These are phyloP conservation scores for Sphenostylis stenocarpa DNA, from an alignment of 306 rosid genomes.

Conservation along the genomic window DNA sequence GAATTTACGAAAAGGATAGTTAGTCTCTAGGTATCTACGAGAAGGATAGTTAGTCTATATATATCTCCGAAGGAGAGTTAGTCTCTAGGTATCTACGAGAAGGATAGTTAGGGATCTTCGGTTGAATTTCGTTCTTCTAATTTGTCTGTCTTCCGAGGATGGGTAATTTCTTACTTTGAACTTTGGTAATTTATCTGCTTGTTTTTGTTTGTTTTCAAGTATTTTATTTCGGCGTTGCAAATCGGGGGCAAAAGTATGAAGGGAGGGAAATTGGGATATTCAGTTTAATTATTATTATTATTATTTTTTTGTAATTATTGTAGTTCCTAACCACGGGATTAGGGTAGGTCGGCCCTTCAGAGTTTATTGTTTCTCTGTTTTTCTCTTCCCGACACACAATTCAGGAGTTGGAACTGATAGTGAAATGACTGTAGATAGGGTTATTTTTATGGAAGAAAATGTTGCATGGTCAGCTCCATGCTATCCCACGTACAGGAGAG, in stretches of 20 bases:
- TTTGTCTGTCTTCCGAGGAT: not conserved
- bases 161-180: not conserved
- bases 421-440: not conserved
- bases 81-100: no score
- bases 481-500: not conserved
- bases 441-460: not conserved
- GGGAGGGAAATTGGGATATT: conserved; percentile 1
- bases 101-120: conserved; percentile 15
- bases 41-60: no score
- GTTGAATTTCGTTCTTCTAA: not conserved
- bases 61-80: no score
- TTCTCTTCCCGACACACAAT: not conserved
- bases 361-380: not conserved
- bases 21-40: no score
- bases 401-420: conserved; percentile 4
- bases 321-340: not conserved
- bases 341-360: not conserved
- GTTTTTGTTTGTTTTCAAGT: not conserved
- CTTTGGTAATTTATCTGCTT: not conserved
- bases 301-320: not conserved
- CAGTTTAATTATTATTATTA: not conserved
- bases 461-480: not conserved
- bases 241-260: not conserved
- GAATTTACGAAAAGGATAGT: not conserved
- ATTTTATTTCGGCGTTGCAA: conserved; percentile 1